A percentile compares a stretch with the other conserved stretches of the same genome.
Evolutionary conservation across 1,284 basidiomycete genomes (phyloP).

Genomic region (Trichosporon ovoides): DNA sequence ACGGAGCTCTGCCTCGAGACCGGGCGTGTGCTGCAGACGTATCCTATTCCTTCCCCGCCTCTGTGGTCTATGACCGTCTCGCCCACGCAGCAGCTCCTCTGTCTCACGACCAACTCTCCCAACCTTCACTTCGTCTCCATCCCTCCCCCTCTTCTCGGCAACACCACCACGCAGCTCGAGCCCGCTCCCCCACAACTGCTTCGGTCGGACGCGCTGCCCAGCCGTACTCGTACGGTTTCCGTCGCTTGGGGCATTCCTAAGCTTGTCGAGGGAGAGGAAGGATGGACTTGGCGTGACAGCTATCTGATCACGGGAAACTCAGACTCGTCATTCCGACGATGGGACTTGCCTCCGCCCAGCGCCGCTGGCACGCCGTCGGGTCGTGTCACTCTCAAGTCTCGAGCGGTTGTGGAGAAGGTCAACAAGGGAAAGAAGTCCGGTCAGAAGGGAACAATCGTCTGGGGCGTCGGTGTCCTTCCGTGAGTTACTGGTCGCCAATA

Average conservation of each 20-base stretch:
- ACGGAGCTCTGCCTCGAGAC: conserved; percentile 77
- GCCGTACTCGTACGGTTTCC: conserved; percentile 56
- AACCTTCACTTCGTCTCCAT: conserved; percentile 46
- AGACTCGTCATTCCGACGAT: conserved; percentile 84
- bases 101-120: conserved; percentile 56
- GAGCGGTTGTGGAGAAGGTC: conserved; percentile 61
- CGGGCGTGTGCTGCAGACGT: conserved; percentile 57
- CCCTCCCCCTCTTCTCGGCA: conserved; percentile 25
- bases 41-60: conserved; percentile 52
- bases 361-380: conserved; percentile 59
- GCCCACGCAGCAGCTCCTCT: conserved; percentile 72
- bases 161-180: conserved; percentile 26
- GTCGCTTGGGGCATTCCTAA: conserved; percentile 89
- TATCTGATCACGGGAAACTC: conserved; percentile 92
- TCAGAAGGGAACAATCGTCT: conserved; percentile 86
- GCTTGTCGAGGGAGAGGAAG: conserved; percentile 58
- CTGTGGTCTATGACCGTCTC: conserved; percentile 92
- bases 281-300: conserved; percentile 71
- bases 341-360: conserved; percentile 70
- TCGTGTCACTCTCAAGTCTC: conserved; percentile 39
- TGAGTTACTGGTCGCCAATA: conserved; percentile 48
- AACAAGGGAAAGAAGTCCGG: conserved; percentile 58
- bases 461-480: conserved; percentile 82
- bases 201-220: conserved; percentile 44
- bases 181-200: conserved; percentile 40